Conservation (phyloP, 768 basidiomycete genomes). For the Kwoniella pini region DNA sequence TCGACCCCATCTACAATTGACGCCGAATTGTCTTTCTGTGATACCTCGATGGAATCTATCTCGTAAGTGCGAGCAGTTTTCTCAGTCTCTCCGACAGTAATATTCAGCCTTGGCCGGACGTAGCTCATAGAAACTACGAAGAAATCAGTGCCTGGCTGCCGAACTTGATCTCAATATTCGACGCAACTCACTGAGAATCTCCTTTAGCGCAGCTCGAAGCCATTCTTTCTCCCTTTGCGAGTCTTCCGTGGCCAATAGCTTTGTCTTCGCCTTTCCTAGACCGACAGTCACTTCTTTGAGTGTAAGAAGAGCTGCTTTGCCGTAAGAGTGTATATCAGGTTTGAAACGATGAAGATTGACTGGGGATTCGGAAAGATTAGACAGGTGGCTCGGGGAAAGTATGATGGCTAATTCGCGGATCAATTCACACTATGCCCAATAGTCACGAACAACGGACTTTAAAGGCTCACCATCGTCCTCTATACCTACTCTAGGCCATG, state of each 20-base stretch:
- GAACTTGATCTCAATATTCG: background rate
- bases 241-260: background rate
- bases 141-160: background rate
- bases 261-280: conserved; percentile 11
- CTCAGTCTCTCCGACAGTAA: conserved; percentile 20
- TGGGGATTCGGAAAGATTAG: conserved; percentile 2
- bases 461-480: conserved; percentile 37
- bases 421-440: background rate
- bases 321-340: conserved; percentile 12
- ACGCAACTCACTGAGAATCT: conserved; percentile 32
- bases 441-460: too few relatives aligned
- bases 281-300: conserved; percentile 11
- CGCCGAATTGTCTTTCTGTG: conserved; percentile 2
- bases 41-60: conserved; percentile 18
- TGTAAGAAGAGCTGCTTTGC: conserved; percentile 7
- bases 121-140: background rate
- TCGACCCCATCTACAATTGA: conserved; percentile 24
- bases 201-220: conserved; percentile 40
- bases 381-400: background rate
- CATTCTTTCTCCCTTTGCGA: conserved; percentile 36
- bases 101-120: conserved; percentile 12
- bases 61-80: conserved; percentile 5
- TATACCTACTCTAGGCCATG: conserved; percentile 45
- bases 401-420: conserved; percentile 1
- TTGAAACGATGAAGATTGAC: conserved; percentile 33